Evolutionary conservation across 1,139 yeast genomes (phyloP).

Genomic region (Geotrichum armillariae): DNA sequence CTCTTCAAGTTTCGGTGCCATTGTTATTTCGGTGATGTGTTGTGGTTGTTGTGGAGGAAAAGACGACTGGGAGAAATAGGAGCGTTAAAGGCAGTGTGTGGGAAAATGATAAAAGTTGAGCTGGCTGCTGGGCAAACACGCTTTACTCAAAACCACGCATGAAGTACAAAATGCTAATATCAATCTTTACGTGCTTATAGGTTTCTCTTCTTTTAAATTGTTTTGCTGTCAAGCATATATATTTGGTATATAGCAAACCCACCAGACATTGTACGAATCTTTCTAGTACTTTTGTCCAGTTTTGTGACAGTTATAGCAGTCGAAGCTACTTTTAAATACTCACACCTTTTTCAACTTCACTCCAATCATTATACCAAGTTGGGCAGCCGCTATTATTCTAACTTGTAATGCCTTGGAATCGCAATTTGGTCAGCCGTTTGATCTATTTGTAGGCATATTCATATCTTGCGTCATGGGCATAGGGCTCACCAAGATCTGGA

Average conservation of each 20-base stretch:
- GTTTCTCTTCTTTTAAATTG: too few species aligned
- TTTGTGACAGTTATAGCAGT: slow-evolving; percentile 55
- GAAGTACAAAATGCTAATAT: too few species aligned
- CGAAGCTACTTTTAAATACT: slow-evolving; percentile 52
- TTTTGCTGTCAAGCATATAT: too few species aligned
- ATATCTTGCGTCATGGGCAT: slow-evolving; percentile 56
- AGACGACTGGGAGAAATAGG: background rate
- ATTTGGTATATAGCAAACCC: too few species aligned
- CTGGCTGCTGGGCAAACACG: too few species aligned
- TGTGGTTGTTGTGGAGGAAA: background rate
- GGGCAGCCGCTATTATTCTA: slow-evolving; percentile 65
- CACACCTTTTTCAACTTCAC: slow-evolving; percentile 48
- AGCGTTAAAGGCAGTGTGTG: too few species aligned
- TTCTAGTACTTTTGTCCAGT: slow-evolving; percentile 37
- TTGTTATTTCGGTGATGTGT: slow-evolving; percentile 2
- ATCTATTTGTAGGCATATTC: slow-evolving; percentile 58
- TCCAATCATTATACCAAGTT: slow-evolving; percentile 56
- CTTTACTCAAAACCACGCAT: too few species aligned
- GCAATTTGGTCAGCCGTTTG: slow-evolving; percentile 70
- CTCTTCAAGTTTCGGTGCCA: slow-evolving; percentile 63
- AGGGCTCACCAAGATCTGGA: slow-evolving; percentile 55
- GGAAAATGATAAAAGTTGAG: too few species aligned
- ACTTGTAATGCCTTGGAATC: slow-evolving; percentile 56
- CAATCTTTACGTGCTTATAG: too few species aligned
- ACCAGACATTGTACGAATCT: slow-evolving; percentile 21